Base-by-base conservation (phyloP, 768 basidiomycete species). In the Clitopilus hobsonii region DNA sequence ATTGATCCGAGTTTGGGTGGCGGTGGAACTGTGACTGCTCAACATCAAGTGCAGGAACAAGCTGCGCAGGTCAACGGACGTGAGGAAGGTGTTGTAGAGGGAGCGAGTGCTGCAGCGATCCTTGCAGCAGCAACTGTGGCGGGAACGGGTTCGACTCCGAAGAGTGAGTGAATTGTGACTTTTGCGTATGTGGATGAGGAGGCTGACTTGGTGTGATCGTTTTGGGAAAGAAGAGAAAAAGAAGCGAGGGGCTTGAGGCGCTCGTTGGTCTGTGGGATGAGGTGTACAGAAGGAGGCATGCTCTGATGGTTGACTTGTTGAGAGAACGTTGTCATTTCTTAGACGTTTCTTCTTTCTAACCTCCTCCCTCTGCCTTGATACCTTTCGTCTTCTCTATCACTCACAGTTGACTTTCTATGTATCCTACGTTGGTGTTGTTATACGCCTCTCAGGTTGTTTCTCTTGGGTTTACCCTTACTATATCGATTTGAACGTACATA, bases 1-100 rank as follows among this genome's bases (percentile, higher is more conserved):
- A 74, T 74, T 32, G 74, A 76, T 56, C 73, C 73, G 0, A 70
- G 74, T 58, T 64, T 70, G 8, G 60, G 41, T 45, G 41, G n/a
- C 5, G 41, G 41, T 45, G 41, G 16, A 4, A 3, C 41, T 45
- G 18, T 8, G 10, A 8, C 41, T 45, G 41, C 22, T 16, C 32
- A 36, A 20, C 41, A 20, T 8, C 41, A 18, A 23, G 41, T 6
- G 3, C 41, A 23, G 41, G 18, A 23, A 16, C 41, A n/a, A n/a
- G n/a, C n/a, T n/a, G n/a, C n/a, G n/a, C n/a, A 45, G 5, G 41
- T 45, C 4, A 45, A 45, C n/a, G 41, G 41, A 20, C 41, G 10
- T 18, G 6, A 45, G 41, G 41, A 20, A 16, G n/a, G 22, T 8
- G 18, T 16, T 23, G 41, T 11, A 36, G 22, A 45, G 4, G 41